Evolutionary conservation across 345 rosid genomes (phyloP).

Genomic region (Sonneratia alba): DNA sequence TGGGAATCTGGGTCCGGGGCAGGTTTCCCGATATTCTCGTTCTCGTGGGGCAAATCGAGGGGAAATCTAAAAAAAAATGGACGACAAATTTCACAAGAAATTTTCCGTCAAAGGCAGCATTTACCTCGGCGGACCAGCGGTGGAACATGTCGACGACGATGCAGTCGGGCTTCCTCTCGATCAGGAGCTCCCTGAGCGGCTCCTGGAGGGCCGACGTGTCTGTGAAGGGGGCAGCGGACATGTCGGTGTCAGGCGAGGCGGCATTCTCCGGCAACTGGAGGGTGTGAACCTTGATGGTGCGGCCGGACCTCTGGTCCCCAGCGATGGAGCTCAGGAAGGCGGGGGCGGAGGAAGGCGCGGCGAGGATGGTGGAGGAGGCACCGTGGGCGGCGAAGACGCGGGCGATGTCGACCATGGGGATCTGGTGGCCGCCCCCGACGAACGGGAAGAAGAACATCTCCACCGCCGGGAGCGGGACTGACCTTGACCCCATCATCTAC

Average conservation of each 20-base stretch:
- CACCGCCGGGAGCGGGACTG: constrained; percentile 4
- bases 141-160: constrained; percentile 33
- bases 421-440: constrained; percentile 40
- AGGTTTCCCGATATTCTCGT: not conserved
- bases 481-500: constrained; percentile 1
- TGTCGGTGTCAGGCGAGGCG: constrained; percentile 19
- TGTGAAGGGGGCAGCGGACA: constrained; percentile 22
- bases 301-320: constrained; percentile 22
- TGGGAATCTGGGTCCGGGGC: too few relatives aligned
- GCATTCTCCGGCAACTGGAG: constrained; percentile 14
- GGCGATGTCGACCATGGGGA: constrained; percentile 43
- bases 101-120: not conserved
- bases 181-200: constrained; percentile 16
- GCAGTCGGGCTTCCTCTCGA: constrained; percentile 22
- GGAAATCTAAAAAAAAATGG: not conserved
- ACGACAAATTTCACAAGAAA: not conserved
- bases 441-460: constrained; percentile 40
- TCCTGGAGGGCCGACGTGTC: constrained; percentile 31
- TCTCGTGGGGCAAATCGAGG: not conserved
- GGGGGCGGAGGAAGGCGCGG: constrained; percentile 21
- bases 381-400: constrained; percentile 32
- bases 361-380: constrained; percentile 8
- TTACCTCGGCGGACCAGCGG: constrained; percentile 20
- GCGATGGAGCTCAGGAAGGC: constrained; percentile 19
- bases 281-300: constrained; percentile 17